Percentiles rank a stretch among this genome's conserved stretches.
Evolutionary conservation across 2,329 filamentous ascomycete species (phyloP).

Genomic region (Paracoccidioides brasiliensis): DNA sequence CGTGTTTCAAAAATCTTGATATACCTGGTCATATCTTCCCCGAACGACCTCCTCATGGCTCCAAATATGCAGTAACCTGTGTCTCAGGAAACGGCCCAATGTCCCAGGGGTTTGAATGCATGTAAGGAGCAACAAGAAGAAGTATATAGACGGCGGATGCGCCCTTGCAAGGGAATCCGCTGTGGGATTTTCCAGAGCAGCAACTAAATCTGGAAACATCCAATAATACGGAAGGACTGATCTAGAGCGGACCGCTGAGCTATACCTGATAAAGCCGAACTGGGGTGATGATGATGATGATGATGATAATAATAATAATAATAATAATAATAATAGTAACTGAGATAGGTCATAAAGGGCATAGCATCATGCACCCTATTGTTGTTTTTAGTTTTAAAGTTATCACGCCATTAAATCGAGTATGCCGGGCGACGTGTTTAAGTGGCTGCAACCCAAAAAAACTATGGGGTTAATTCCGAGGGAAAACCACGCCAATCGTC

Average conservation of each 20-base stretch:
- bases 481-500: neutral
- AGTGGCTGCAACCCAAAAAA: neutral
- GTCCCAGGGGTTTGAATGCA: too few relatives aligned
- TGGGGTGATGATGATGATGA: neutral
- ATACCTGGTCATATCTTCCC: too few relatives aligned
- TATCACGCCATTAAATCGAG: neutral
- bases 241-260: neutral
- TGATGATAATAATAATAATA: constrained; percentile 1
- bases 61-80: too few relatives aligned
- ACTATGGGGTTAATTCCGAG: neutral
- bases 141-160: too few relatives aligned
- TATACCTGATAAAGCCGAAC: neutral
- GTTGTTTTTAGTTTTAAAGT: constrained; percentile 3
- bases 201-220: neutral
- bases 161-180: neutral
- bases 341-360: neutral
- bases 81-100: too few relatives aligned
- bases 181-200: neutral
- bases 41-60: too few relatives aligned
- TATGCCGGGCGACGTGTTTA: neutral
- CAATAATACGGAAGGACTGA: neutral
- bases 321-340: constrained; percentile 3
- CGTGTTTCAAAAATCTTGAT: too few relatives aligned
- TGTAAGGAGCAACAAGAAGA: too few relatives aligned
- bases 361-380: neutral